Conservation (phyloP, 495 filamentous ascomycete species). For the Annulohypoxylon bovei region DNA sequence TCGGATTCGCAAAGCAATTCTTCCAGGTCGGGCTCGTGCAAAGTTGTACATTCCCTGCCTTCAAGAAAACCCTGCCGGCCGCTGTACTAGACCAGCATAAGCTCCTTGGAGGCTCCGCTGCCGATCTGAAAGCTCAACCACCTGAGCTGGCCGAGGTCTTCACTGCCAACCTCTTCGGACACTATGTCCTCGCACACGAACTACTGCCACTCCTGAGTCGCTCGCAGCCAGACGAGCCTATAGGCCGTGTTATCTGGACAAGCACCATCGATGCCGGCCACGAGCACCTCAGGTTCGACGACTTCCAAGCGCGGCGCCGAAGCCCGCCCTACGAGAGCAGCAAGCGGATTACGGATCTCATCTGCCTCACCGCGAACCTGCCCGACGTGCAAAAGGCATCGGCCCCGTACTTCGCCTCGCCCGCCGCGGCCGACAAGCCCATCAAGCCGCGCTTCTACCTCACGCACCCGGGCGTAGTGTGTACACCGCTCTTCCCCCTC, state of each 20-base stretch:
- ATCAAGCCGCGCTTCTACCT: constrained; percentile 65
- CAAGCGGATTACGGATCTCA: constrained; percentile 85
- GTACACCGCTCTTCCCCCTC: constrained; percentile 80
- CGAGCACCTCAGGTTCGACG: constrained; percentile 66
- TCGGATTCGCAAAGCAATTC: constrained; percentile 65
- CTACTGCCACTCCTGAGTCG: constrained; percentile 75
- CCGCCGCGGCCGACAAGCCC: constrained; percentile 41
- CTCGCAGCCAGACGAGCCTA: constrained; percentile 49
- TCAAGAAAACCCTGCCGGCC: constrained; percentile 72
- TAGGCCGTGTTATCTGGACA: constrained; percentile 81
- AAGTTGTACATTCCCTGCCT: constrained; percentile 79
- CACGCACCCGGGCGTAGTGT: constrained; percentile 87
- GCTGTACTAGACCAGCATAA: constrained; percentile 55
- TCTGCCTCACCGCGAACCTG: constrained; percentile 77
- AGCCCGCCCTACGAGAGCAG: constrained; percentile 78
- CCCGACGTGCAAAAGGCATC: constrained; percentile 69
- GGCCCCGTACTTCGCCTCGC: constrained; percentile 46
- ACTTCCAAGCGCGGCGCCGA: constrained; percentile 78
- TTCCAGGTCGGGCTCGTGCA: constrained; percentile 69
- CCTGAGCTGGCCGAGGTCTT: constrained; percentile 77
- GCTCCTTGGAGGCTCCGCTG: constrained; percentile 28
- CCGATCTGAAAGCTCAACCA: constrained; percentile 16
- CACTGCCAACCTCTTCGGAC: constrained; percentile 91
- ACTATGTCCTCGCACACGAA: constrained; percentile 88
- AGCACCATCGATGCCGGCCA: constrained; percentile 76